Base-by-base conservation (phyloP, 2,329 filamentous ascomycete genomes). In the Exutisphaerella laricina region DNA sequence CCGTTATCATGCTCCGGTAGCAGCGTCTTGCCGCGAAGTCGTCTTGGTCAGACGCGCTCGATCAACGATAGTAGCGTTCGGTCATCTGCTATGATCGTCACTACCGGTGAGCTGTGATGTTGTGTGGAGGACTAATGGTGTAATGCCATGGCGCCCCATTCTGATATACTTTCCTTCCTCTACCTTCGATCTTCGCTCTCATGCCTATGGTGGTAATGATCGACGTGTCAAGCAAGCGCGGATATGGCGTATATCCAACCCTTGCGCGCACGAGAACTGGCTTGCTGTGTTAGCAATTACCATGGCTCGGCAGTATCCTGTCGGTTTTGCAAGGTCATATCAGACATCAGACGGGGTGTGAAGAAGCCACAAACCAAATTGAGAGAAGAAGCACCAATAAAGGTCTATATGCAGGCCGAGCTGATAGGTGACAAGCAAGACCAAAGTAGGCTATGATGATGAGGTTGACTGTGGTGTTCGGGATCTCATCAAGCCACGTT, bases 161-260 rank as follows among this genome's bases (percentile, higher is more conserved):
- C 23, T 35, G 17, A 35, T 35, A 35, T 35, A 35, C 9, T 13
- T 12, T 6, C 20, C 33, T 4, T 3, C 14, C 3, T 20, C 33
- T 5, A 4, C 12, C 17, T 23, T 5, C 12, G 9, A 35, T 35
- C 33, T 17, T 7, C 23, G 23, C 12, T 7, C 23, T 35, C 33
- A 35, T 7, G 18, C 18, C 33, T 20, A 35, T 23, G 33, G 23
- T 23, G 20, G 33, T 13, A 35, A 14, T 13, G 33, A 35, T 35
- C 33, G 20, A 23, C 33, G 23, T 21, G 17, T 23, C 18, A 22
- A 35, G 20, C 20, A 4, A 7, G 28, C 14, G 14, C 14, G 25
- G 25, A 39, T 28, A 12, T 39, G 37, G 37, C 37, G 37, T 26
- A 31, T 26, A 4, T 12, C 37, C n/a, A 31, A 39, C 22, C 17